Conservation (phyloP, 1,284 basidiomycete genomes). For the Moniliella sp. region DNA sequence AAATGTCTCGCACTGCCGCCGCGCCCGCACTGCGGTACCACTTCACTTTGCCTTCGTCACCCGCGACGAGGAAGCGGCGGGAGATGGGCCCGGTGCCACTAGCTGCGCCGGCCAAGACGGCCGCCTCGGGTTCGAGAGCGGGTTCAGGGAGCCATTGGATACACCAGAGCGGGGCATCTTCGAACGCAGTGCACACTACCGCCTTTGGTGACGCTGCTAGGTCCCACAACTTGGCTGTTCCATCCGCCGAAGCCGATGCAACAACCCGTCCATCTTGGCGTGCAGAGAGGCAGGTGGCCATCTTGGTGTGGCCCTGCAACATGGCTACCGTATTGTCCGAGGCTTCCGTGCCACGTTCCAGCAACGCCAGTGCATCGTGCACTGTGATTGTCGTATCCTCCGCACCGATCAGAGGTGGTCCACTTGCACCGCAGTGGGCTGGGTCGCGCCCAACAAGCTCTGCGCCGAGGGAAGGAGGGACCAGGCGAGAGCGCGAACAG, state of each 20-base stretch:
- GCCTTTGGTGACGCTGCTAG: constrained; percentile 2
- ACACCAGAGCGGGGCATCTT: constrained; percentile 1
- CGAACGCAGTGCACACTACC: constrained; percentile 7
- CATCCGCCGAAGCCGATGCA: constrained; percentile 3
- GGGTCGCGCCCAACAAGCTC: background rate
- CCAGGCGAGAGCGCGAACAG: background rate
- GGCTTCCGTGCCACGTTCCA: background rate
- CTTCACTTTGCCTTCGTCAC: constrained; percentile 7
- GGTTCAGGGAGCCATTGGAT: background rate
- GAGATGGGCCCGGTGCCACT: no score
- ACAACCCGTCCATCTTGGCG: background rate
- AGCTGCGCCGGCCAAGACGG: no score
- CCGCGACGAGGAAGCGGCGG: constrained; percentile 7
- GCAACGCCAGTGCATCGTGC: background rate
- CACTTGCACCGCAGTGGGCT: no score
- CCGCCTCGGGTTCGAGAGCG: no score
- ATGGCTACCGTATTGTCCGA: background rate
- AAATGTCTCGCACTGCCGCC: no score
- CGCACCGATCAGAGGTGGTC: background rate
- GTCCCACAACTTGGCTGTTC: constrained; percentile 12
- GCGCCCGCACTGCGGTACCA: constrained; percentile 10
- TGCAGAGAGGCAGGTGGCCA: background rate
- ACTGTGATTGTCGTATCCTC: background rate
- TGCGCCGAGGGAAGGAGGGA: background rate
- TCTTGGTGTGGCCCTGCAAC: background rate